Base-by-base conservation (phyloP, 345 rosid genomes). In the Excoecaria cochinchinensis region DNA sequence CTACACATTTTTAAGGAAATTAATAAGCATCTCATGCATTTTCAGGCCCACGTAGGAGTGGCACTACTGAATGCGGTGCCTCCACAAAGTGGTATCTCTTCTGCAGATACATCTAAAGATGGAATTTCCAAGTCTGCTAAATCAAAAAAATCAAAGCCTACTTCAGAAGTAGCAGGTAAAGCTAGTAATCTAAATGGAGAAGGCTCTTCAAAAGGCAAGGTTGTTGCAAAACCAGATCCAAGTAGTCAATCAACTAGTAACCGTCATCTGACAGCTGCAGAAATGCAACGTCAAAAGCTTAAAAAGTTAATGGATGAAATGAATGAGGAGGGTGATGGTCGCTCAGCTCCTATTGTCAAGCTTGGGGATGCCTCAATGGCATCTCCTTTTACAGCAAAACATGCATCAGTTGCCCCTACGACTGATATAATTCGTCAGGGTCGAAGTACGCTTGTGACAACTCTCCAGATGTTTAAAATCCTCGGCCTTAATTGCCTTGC, bases 341-440 rank as follows among this genome's bases (percentile, higher is more conserved):
- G 92, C 53, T 70, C 97, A 53, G 95, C 98, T 70, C 98, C 99
- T 8, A 68, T 96, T 52, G 99, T 96, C 72, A 96, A 91, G 86
- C 98, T 95, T 42, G 99, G 99, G 3, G 98, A 95, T 83, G 99
- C 99, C 39, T 95, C 99, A 57, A 96, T 96, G 99, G 99, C 99
- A 56, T 96, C 99, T 8, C 99, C 98, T 31, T 96, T 96, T 79
- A 96, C 99, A 17, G 99, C 98, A 3, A 96, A 96, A 83, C 99
- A 96, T 51, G 98, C 99, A 11, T 96, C 99, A 25, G 97, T 96
- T 67, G 91, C 95, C 70, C 98, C 99, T n/a, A 93, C 95, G 17
- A 89, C 90, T 3, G 99, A 93, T 85, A 85, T 96, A 62, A 96
- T 96, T 69, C 92, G 98, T 56, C 99, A 96, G 81, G 99, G 99